phyloP scores from a whole-genome alignment of 345 rosid genomes.

The Camelina laxa region DNA sequence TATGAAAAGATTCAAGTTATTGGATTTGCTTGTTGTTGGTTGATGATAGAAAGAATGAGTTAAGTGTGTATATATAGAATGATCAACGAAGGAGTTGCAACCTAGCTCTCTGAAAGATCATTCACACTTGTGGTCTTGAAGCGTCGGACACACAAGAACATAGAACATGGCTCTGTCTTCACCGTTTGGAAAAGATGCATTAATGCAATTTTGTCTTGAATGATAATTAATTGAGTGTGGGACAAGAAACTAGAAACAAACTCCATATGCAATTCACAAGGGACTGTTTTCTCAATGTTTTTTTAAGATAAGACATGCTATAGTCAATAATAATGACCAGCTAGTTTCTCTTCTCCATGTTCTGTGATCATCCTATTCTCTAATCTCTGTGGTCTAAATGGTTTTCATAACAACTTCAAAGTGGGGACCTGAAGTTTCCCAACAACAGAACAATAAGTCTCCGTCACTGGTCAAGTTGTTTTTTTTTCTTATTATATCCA shows the following conservation, averaged over 20 bases:
- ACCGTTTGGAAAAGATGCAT: not conserved
- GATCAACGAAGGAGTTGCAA: constrained; percentile 15
- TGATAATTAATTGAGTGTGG: constrained; percentile 6
- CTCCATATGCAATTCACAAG: constrained; percentile 29
- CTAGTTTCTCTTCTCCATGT: constrained; percentile 25
- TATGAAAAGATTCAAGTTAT: constrained; percentile 26
- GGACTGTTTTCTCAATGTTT: constrained; percentile 31
- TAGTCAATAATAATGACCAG: constrained; percentile 11
- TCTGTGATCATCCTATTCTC: constrained; percentile 29
- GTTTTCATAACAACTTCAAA: not conserved
- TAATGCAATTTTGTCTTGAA: constrained; percentile 7
- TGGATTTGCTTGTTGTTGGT: constrained; percentile 26
- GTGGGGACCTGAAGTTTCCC: constrained; percentile 35
- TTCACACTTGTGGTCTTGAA: constrained; percentile 21
- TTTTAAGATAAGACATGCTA: constrained; percentile 2
- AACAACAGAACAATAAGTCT: constrained; percentile 25
- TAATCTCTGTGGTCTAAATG: constrained; percentile 9
- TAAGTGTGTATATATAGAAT: constrained; percentile 33
- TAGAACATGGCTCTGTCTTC: constrained; percentile 41
- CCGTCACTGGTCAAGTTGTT: constrained; percentile 18
- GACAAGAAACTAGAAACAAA: constrained; percentile 16
- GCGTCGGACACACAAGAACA: constrained; percentile 28
- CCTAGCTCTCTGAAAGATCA: not conserved
- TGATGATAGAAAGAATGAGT: constrained; percentile 20
- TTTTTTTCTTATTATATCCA: not conserved